Evolutionary conservation across 257 asterid genomes (phyloP), one percentile per base, ranked within the genome.

Genomic region (Ocimum tenuiflorum): DNA sequence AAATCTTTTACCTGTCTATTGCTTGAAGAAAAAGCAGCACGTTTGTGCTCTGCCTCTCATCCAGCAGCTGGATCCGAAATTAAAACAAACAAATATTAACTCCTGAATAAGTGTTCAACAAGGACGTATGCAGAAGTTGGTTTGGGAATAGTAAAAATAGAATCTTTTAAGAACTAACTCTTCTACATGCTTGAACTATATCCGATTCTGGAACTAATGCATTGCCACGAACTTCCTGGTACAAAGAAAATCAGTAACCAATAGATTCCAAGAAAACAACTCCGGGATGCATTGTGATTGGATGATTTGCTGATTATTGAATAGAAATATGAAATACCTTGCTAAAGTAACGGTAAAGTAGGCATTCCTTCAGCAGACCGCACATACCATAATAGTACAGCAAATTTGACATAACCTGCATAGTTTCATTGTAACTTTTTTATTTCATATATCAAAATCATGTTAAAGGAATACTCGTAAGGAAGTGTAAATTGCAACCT

Each of bases 141-240:
- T 20, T 22, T 0, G 36, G 15, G 14, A 56, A 65, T 31, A 45
- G 46, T 12, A 49, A 23, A 43, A 73, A 9, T 33, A 62, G 29
- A 73, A 63, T 65, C 65, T 52, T 7, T 56, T 38, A 39, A 53
- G 72, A 19, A 84, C 88, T 82, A 33, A 91, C 97, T 75, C 96
- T 88, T 86, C 96, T 78, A 80, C 97, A 91, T 38, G 97, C 87
- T 81, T 91, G 88, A 77, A 83, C 97, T 61, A 91, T 91, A 73
- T 88, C 97, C 11, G 95, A 88, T 70, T 91, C 97, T 50, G 81
- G 86, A 69, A 81, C 73, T 12, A 88, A 96, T 0, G 63, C 71
- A 58, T 72, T 70, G 60, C 96, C 97, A 54, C 96, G 94, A 60
- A 86, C 83, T 74, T 88, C 97, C 96, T 91, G 82, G 64, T 76